Base-by-base conservation (phyloP, 2,329 filamentous ascomycete species). In the Zasmidium cellare region DNA sequence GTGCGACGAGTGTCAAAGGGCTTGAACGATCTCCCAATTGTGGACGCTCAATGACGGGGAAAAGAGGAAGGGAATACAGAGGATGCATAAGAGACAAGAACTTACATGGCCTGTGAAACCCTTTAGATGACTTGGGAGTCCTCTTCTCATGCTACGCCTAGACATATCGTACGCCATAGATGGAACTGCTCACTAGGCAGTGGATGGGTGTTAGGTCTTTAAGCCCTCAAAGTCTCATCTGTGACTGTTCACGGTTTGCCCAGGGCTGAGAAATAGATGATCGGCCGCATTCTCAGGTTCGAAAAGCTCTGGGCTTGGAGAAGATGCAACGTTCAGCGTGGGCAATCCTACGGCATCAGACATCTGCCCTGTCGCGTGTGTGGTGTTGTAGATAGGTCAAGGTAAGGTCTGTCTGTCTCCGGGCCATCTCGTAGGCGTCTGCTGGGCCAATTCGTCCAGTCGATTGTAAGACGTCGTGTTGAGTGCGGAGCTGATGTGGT, bases 231-330 rank as follows among this genome's bases (percentile, higher is more conserved):
- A 1, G 11, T 31, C 2, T 60, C 52, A 14, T 55, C 44, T 2
- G 58, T 46, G 23, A 62, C 57, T 16, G 31, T 60, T 67, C 69
- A 71, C 7, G 67, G 69, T 56, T 71, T 71, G 19, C 67, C 67
- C 1, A 65, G 48, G 0, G 67, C 69, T 2, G 65, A 63, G 59
- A 70, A 71, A 53, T 71, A 67, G 23, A 71, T 58, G 2, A 71
- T 65, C 59, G 2, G 65, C 63, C 9, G 60, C 48, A n/a, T 61
- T 55, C 35, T 65, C 61, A 6, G 69, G 56, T 3, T 51, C 54
- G 46, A 60, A 58, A 7, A 71, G 56, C 51, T 67, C 53, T 46
- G 28, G 55, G 60, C 14, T n/a, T n/a, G n/a, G n/a, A n/a, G n/a
- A n/a, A n/a, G n/a, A n/a, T n/a, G n/a, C n/a, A n/a, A n/a, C n/a